Evolutionary conservation across 1,284 basidiomycete genomes (phyloP), one percentile per base, ranked within the genome.

Genomic region (Cutaneotrichosporon cavernicola): DNA sequence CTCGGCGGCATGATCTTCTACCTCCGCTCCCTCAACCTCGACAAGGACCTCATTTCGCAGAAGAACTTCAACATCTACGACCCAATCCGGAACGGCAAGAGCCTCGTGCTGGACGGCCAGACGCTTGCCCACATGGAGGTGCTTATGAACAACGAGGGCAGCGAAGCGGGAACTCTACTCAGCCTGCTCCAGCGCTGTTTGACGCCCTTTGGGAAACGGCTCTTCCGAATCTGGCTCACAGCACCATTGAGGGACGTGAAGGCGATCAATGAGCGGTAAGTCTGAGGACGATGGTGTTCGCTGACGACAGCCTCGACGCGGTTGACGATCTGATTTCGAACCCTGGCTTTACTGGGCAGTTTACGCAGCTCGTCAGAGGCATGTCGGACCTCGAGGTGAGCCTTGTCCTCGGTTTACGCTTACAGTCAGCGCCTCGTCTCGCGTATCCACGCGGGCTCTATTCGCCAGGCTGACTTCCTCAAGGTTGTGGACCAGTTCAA

Each of bases 1-100:
- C 81, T 97, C 5, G 94, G 94, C 1, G 86, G 87, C 9, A 90
- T 96, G 90, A 86, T 94, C 49, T 97, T 91, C 86, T 95, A 96
- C 77, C 85, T 97, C 18, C 88, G 89, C 52, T 90, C 91, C 63
- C 85, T 97, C 55, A 97, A 97, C 73, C 92, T 97, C 66, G 94
- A 94, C 81, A 91, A 91, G 75, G 92, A 97, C 71, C 87, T 97
- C 61, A 78, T 97, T 69, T 91, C 87, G 63, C 93, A 95, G 87
- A 90, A 88, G 81, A 97, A 97, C 76, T 97, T 97, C 84, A 95
- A 97, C 74, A 84, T 97, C 51, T 97, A 97, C 75, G 93, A 97
- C 79, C 94, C 95, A 0, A 91, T 97, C 86, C 89, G 89, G 74
- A 85, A 86, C 67, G 92, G 92, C 22, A 85, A 89, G 74, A 90